Base-by-base conservation (phyloP, 768 basidiomycete genomes). In the Tubosaeta brunneosetosa region DNA sequence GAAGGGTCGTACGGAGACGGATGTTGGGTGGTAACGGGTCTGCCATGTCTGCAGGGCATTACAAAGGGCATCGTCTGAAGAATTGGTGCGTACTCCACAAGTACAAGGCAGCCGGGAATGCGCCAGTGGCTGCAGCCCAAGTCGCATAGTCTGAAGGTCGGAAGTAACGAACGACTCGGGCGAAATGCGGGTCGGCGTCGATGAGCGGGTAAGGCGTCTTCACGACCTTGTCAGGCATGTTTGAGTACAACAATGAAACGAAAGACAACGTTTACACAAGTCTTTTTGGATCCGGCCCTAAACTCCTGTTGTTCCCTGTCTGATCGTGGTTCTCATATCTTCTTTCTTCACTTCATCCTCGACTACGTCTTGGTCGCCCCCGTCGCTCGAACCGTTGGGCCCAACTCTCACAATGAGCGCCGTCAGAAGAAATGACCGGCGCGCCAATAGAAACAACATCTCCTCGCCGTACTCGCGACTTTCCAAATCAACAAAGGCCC, bases 161-260 rank as follows among this genome's bases (percentile, higher is more conserved):
- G 71, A 97, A 83, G 74, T 97, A 97, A 52, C 89, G 77, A 19
- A 99, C 73, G 46, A 99, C 95, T 31, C 95, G 83, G 31, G 74
- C 74, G 13, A 85, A 84, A 75, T 97, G 89, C 10, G 95, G 95
- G 76, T 98, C 95, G 0, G 84, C 77, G 72, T 97, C 95, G 73
- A 98, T 89, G 71, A 95, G 85, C 44, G 94, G 94, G 74, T 83
- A 95, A 25, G 85, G 84, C 37, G 87, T 83, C 63, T 73, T 70
- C 53, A 77, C 73, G 61, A 76, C 71, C 66, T 79, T 79, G 70
- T 77, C 66, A 36, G 69, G 70, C 72, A 73, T 72, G 49, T 37
- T 46, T 47, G 49, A 14, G 16, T 3, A 49, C 34, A 53, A 61
- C 50, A 55, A 51, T 8, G 48, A n/a, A 45, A 40, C 4, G 26